Conservation (phyloP, 2,329 filamentous ascomycete species). For the Hymenoscyphus scutula region DNA sequence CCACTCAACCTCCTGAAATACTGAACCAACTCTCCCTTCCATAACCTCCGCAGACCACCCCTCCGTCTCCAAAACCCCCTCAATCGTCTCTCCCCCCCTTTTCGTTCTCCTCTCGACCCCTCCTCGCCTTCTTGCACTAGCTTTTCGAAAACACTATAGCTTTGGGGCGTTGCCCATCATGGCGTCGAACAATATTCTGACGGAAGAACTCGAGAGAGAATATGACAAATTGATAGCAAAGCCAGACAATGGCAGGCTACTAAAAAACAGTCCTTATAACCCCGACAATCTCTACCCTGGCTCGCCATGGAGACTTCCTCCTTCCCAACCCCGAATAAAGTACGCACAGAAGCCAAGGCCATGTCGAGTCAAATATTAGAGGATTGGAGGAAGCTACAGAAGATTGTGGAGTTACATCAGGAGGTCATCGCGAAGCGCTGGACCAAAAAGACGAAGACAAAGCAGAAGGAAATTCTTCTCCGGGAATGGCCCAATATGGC, state of each 20-base stretch:
- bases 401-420: slow-evolving; percentile 51
- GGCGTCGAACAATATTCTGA: background rate
- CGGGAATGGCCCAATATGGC: slow-evolving; percentile 40
- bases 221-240: background rate
- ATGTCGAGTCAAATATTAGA: slow-evolving; percentile 8
- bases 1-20: too few species aligned
- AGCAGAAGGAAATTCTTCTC: slow-evolving; percentile 41
- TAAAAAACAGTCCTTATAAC: slow-evolving; percentile 11
- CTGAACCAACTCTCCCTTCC: too few species aligned
- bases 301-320: slow-evolving; percentile 10
- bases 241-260: background rate
- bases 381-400: slow-evolving; percentile 16
- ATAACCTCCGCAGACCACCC: too few species aligned
- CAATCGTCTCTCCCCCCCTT: too few species aligned
- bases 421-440: slow-evolving; percentile 51
- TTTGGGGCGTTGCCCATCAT: background rate
- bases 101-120: too few species aligned
- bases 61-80: too few species aligned
- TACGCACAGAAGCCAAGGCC: slow-evolving; percentile 7
- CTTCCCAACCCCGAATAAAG: slow-evolving; percentile 1
- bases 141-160: background rate
- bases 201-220: background rate
- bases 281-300: slow-evolving; percentile 11
- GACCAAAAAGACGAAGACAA: slow-evolving; percentile 49
- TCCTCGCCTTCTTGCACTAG: too few species aligned